Evolutionary conservation across 2,329 filamentous ascomycete genomes (phyloP), one percentile per base, ranked within the genome.

Genomic region (Onygenales sp.): DNA sequence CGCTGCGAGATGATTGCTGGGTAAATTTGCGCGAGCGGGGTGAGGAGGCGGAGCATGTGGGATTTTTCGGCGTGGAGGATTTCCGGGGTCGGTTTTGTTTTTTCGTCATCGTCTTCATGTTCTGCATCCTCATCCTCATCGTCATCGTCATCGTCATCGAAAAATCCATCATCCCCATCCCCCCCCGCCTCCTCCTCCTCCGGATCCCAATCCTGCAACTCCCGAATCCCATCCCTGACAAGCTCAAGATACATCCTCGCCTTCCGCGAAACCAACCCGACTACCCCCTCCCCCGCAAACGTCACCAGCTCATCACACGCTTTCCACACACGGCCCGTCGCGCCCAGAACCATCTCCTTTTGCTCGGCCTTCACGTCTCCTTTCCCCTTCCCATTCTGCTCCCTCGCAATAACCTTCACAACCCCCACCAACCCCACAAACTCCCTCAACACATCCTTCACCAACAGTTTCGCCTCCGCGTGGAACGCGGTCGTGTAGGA

Each of bases 201-300:
- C 1, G 89, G 86, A 17, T 85, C 83, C 89, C 91, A 96, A 61
- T 92, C 88, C 65, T 89, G 88, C 58, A 96, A 69, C 71, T 96
- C 92, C 57, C 87, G 82, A 60, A 94, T 80, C 0, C 89, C 86
- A 71, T 96, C 92, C 61, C 87, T 81, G 27, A 96, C 73, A 2
- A 86, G 81, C 53, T 87, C 87, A 42, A 83, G 76, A 70, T 85
- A 88, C 65, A 90, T 78, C 60, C 88, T 82, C 1, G 85, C 85
- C 64, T 86, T 90, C 59, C 79, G 76, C 0, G 86, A 77, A 46
- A 92, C 77, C 54, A 90, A 74, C 0, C 85, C 87, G 0, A 79
- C 80, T 4, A 94, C 78, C 0, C 89, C 90, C 27, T 83, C 71
- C 5, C 75, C 76, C 48, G 83, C 80, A 40, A 95, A 70, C 7